Percentiles rank a stretch among this genome's conserved stretches.
These are phyloP conservation scores for Xerocomus potaroensis DNA, from an alignment of 768 basidiomycete genomes.

Conservation along the genomic window DNA sequence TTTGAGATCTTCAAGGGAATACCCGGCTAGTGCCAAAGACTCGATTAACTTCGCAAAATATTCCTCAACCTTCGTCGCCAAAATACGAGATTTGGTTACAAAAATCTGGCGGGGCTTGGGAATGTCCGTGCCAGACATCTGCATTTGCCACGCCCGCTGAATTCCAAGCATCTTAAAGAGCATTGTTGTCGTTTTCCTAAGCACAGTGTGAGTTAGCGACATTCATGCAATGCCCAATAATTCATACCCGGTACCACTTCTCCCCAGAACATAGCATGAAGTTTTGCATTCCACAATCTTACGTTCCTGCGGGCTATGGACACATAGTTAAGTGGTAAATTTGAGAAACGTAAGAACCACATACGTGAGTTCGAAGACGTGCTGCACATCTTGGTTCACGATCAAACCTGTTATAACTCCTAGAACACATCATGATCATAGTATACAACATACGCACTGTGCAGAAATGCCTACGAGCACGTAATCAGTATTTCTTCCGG, in stretches of 20 bases:
- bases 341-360: background rate
- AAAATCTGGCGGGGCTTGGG: constrained; percentile 64
- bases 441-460: constrained; percentile 8
- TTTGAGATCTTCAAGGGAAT: constrained; percentile 38
- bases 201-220: background rate
- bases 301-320: constrained; percentile 42
- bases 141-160: constrained; percentile 49
- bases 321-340: constrained; percentile 11
- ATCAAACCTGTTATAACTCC: constrained; percentile 18
- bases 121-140: constrained; percentile 20
- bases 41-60: constrained; percentile 52
- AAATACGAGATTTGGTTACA: constrained; percentile 62
- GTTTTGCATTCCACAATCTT: constrained; percentile 54
- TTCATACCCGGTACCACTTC: constrained; percentile 69
- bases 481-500: constrained; percentile 35
- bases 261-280: constrained; percentile 63
- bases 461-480: constrained; percentile 17
- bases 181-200: constrained; percentile 73
- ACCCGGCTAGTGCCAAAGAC: constrained; percentile 37
- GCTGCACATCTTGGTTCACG: constrained; percentile 22
- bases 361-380: constrained; percentile 25
- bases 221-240: background rate
- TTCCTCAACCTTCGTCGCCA: constrained; percentile 68
- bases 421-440: background rate
- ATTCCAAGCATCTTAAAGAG: constrained; percentile 71